Evolutionary conservation across 768 basidiomycete species (phyloP).

Genomic region (Candolleomyces efflorescens): DNA sequence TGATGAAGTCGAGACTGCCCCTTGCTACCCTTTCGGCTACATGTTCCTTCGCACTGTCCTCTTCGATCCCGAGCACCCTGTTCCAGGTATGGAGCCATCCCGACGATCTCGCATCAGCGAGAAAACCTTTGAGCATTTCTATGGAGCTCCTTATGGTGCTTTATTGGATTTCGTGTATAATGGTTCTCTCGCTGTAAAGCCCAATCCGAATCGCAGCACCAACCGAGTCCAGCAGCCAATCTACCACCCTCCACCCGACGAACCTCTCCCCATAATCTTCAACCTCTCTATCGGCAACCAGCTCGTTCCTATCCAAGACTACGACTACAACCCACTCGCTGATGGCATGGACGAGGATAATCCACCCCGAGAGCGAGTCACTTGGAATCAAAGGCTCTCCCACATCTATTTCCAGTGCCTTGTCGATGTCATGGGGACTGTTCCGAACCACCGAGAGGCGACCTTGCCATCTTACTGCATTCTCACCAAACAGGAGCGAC

Average conservation of each 20-base stretch:
- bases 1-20: background rate
- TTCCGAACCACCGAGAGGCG: background rate
- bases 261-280: background rate
- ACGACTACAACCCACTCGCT: background rate
- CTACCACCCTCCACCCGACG: background rate
- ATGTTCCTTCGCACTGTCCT: slow-evolving; percentile 11
- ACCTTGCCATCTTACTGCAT: background rate
- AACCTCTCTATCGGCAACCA: background rate
- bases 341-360: background rate
- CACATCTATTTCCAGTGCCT: background rate
- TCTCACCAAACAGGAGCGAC: background rate
- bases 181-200: background rate
- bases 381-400: background rate
- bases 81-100: background rate
- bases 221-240: background rate
- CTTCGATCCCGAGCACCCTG: slow-evolving; percentile 1
- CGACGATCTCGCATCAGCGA: background rate
- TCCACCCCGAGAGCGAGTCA: background rate
- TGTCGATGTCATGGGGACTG: background rate
- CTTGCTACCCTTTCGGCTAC: slow-evolving; percentile 9
- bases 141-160: background rate
- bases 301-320: background rate
- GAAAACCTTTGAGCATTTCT: slow-evolving; percentile 11
- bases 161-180: background rate
- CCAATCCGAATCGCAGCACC: background rate